Conservation (phyloP, 805 yeast species). For the Kodamaea jinghongensis region DNA sequence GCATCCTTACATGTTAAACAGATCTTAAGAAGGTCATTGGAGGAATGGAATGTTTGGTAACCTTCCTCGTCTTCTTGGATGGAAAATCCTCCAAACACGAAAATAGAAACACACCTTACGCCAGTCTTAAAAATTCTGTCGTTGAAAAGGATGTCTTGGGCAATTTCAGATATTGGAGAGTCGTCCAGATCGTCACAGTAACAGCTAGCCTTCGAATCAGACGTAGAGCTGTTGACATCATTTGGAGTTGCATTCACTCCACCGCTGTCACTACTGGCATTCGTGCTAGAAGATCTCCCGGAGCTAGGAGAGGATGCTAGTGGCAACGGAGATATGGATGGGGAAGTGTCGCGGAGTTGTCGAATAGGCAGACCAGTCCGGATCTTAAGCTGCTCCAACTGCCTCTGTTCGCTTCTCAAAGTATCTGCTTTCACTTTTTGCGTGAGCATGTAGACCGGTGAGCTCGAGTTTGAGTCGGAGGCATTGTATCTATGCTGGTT, state of each 20-base stretch:
- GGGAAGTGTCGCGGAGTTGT: slow-evolving; percentile 1
- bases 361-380: not conserved
- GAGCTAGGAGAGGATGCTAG: slow-evolving; percentile 1
- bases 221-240: too few relatives aligned
- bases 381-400: not conserved
- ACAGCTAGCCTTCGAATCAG: too few relatives aligned
- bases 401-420: not conserved
- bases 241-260: too few relatives aligned
- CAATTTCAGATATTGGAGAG: not conserved
- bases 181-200: too few relatives aligned
- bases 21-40: slow-evolving; percentile 34
- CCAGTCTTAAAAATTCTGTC: slow-evolving; percentile 11
- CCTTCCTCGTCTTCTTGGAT: slow-evolving; percentile 14
- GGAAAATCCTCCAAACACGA: slow-evolving; percentile 40
- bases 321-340: slow-evolving; percentile 3
- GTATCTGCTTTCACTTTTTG: slow-evolving; percentile 3
- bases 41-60: slow-evolving; percentile 24
- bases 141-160: slow-evolving; percentile 7
- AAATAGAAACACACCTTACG: slow-evolving; percentile 22
- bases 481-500: slow-evolving; percentile 32
- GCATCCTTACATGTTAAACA: slow-evolving; percentile 29
- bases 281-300: not conserved
- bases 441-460: slow-evolving; percentile 2
- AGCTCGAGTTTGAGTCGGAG: slow-evolving; percentile 4
- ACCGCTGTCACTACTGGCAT: not conserved